These are phyloP conservation scores for Betula pendula DNA, from an alignment of 306 rosid species.

Conservation along the genomic window DNA sequence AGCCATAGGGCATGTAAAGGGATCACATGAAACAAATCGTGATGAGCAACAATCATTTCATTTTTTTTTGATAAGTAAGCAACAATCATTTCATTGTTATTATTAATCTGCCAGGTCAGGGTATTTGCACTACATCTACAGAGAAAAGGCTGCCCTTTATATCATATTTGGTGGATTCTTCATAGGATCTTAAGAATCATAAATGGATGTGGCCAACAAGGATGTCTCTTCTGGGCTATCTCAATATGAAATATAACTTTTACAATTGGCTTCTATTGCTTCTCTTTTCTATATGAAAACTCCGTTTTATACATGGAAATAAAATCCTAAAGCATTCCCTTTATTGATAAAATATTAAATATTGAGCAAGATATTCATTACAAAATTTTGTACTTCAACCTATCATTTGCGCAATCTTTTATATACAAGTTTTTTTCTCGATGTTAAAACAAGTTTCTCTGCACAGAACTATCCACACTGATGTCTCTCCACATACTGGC, in stretches of 20 bases:
- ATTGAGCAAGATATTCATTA: too few species aligned
- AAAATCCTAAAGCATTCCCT: too few species aligned
- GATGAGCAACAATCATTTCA: not conserved
- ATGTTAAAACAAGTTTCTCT: not conserved
- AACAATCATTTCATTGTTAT: not conserved
- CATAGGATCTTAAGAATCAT: not conserved
- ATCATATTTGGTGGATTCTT: not conserved
- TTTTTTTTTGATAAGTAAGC: too few species aligned
- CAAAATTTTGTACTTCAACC: too few species aligned
- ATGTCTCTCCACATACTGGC: not conserved
- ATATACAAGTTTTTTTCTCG: not conserved
- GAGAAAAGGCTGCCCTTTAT: not conserved
- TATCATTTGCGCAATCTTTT: not conserved
- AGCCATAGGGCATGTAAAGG: not conserved
- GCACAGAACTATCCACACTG: not conserved
- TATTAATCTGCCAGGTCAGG: not conserved
- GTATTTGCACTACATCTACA: not conserved
- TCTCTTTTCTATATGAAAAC: too few species aligned
- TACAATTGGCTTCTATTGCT: too few species aligned
- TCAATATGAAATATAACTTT: too few species aligned
- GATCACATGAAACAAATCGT: not conserved
- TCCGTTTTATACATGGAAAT: too few species aligned
- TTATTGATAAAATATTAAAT: too few species aligned
- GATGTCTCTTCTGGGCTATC: too few species aligned
- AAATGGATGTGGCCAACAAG: too few species aligned